Evolutionary conservation across 2,329 filamentous ascomycete genomes (phyloP).

Genomic region (Penicillium corylophilum): DNA sequence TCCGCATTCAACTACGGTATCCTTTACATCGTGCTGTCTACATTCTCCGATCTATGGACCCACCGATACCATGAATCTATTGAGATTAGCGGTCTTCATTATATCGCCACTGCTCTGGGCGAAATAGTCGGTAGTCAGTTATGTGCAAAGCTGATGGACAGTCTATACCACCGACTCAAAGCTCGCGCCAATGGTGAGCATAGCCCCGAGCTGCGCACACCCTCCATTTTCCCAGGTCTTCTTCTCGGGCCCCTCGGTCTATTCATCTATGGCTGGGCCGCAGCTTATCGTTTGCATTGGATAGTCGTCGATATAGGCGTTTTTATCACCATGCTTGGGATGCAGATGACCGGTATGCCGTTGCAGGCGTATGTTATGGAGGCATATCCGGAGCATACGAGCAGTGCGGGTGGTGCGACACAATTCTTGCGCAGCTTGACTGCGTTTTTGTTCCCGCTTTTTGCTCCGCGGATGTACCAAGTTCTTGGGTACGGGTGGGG

Average conservation of each 20-base stretch:
- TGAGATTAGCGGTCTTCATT: constrained; percentile 58
- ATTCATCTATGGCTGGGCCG: constrained; percentile 53
- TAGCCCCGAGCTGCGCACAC: constrained; percentile 56
- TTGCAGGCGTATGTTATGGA: constrained; percentile 34
- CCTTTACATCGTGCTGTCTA: constrained; percentile 61
- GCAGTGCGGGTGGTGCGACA: constrained; percentile 49
- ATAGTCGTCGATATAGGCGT: constrained; percentile 47
- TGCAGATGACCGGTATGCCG: constrained; percentile 17
- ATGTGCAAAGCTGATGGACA: constrained; percentile 47
- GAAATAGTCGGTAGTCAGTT: constrained; percentile 56
- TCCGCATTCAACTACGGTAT: constrained; percentile 59
- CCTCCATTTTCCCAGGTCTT: constrained; percentile 53
- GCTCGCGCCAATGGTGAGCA: constrained; percentile 23
- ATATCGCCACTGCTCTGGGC: constrained; percentile 59
- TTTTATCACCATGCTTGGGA: constrained; percentile 45
- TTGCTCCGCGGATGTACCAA: constrained; percentile 45
- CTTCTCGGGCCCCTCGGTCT: constrained; percentile 50
- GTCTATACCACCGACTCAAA: constrained; percentile 35
- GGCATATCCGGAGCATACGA: constrained; percentile 49
- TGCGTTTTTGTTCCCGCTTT: constrained; percentile 53
- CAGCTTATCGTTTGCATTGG: constrained; percentile 46
- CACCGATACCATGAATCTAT: constrained; percentile 51
- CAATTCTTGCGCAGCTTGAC: constrained; percentile 49
- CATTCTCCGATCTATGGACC: constrained; percentile 59
- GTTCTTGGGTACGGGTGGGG: constrained; percentile 41